Percentiles rank a stretch among this genome's conserved stretches.
phyloP scores from a whole-genome alignment of 1,284 basidiomycete genomes.

The Ganoderma lingzhi region DNA sequence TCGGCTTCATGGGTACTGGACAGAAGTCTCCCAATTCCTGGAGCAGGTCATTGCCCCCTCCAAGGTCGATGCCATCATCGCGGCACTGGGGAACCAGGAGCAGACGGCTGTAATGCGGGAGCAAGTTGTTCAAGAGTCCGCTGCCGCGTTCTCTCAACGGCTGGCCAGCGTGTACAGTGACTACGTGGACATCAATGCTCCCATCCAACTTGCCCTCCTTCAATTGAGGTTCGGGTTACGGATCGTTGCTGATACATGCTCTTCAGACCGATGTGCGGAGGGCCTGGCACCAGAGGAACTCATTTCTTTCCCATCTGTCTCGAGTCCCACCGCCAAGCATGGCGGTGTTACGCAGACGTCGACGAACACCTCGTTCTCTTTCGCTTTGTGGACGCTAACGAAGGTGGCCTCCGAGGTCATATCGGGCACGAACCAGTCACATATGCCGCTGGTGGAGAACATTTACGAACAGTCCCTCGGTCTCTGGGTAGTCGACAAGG shows the following conservation, averaged over 20 bases:
- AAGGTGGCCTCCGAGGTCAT: slow-evolving; percentile 57
- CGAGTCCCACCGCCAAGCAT: slow-evolving; percentile 49
- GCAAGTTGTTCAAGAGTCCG: slow-evolving; percentile 70
- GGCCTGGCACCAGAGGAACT: slow-evolving; percentile 45
- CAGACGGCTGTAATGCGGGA: slow-evolving; percentile 57
- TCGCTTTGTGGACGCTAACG: slow-evolving; percentile 60
- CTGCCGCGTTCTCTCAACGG: slow-evolving; percentile 69
- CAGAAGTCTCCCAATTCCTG: slow-evolving; percentile 80
- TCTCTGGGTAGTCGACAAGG: slow-evolving; percentile 87
- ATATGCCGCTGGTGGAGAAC: slow-evolving; percentile 49
- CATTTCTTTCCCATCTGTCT: slow-evolving; percentile 63
- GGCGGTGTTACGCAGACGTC: slow-evolving; percentile 13
- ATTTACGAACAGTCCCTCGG: slow-evolving; percentile 80
- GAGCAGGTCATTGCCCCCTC: slow-evolving; percentile 56
- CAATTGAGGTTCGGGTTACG: slow-evolving; percentile 83
- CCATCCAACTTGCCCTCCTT: slow-evolving; percentile 72
- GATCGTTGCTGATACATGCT: slow-evolving; percentile 49
- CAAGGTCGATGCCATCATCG: slow-evolving; percentile 55
- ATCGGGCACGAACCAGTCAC: slow-evolving; percentile 43
- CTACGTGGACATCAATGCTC: slow-evolving; percentile 74
- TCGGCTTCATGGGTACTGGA: slow-evolving; percentile 81
- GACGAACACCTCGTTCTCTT: slow-evolving; percentile 34
- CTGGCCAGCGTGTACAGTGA: slow-evolving; percentile 64
- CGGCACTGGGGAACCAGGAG: slow-evolving; percentile 46
- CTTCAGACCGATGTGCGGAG: slow-evolving; percentile 18